Base-by-base conservation (phyloP, 176 grass and related monocot genomes). In the Luzula sylvatica region DNA sequence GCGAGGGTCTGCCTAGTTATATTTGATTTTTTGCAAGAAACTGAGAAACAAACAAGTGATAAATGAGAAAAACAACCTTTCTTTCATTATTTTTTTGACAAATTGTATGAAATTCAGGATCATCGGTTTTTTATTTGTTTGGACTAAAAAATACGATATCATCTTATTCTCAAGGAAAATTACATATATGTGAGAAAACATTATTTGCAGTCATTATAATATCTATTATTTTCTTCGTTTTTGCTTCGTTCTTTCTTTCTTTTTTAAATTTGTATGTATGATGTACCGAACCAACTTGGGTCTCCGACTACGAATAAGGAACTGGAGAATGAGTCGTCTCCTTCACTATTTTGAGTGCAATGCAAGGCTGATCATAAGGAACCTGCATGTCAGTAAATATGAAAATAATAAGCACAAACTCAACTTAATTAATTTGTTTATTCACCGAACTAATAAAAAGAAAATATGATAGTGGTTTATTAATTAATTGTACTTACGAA, bases 401-500 rank as follows among this genome's bases (percentile, higher is more conserved):
- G 21, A n/a, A 16, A 0, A 32, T 25, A 9, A 23, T 20, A 0
- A 57, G n/a, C 3, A 15, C 3, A 8, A 53, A 66, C n/a, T 40
- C n/a, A 60, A n/a, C 20, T 8, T 8, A 43, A 22, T 59, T 25
- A 13, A 25, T 3, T 23, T 15, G 4, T 55, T 15, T 19, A 35
- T 17, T 27, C 18, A 11, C 11, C 44, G 3, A 25, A 26, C 15
- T 21, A 8, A 8, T 42, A 26, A 27, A 2, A 23, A n/a, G 3
- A 17, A 32, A 24, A 41, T 3, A 2, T 17, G 55, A 38, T 41
- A 38, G 38, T 58, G 30, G 7, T 22, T 40, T 59, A 32, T 61
- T 54, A 17, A 64, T 24, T n/a, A n/a, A 18, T 48, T 64, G 25
- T 64, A 57, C 83, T 94, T 78, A 95, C 90, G 77, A 86, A 88